Evolutionary conservation across 305 asterid species (phyloP), one percentile per base, ranked within the genome.

Genomic region (Withania somnifera): DNA sequence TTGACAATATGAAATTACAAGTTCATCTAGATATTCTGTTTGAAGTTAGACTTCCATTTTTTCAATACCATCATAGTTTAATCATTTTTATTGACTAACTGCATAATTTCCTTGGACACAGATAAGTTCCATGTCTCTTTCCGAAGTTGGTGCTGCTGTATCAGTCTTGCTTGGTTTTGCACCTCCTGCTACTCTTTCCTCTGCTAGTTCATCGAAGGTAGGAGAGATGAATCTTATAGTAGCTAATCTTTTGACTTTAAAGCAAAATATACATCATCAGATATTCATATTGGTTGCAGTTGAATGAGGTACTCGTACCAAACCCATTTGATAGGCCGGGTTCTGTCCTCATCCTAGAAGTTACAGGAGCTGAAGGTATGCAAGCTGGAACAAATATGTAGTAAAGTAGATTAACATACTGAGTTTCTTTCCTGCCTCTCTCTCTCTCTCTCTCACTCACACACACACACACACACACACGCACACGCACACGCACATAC

Each of bases 291-390:
- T 71, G 58, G 40, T 71, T 53, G 84, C 91, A 94, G 99, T 89
- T 97, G 85, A 93, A 93, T 61, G 91, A 94, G 87, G 94, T 97
- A 82, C 95, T 94, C 15, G 50, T 73, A 87, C 98, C 99, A 81
- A 97, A 93, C 83, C 99, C 98, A 11, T 97, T 97, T 80, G 89
- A 94, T 87, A 90, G 92, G 88, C 99, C 99, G 47, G 92, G 80
- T 83, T 91, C 98, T 85, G 82, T 92, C 82, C 85, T 97, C 84
- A 84, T 92, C 84, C 91, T 94, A 52, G 98, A 94, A 89, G 93
- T 93, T 82, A 57, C 92, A 11, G 98, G 98, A 84, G 85, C 83
- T 61, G 93, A 91, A 91, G 98, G 99, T 92, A 78, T 40, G 64
- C 38, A 50, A 78, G 34, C 81, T 83, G 67, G 32, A 42, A 73